Conservation (phyloP, 257 asterid genomes). For the Capsicum chinense region DNA sequence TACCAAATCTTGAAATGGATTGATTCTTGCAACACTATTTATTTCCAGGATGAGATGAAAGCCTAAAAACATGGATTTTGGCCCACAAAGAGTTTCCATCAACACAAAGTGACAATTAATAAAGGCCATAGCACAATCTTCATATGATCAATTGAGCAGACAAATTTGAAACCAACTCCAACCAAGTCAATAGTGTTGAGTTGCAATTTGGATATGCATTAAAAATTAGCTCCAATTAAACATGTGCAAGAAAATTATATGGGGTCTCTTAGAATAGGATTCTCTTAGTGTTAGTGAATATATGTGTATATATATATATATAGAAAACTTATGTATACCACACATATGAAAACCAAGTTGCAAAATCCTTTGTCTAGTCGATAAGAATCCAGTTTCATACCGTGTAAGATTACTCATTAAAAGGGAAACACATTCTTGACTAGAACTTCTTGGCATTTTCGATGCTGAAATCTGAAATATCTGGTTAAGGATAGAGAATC, state of each 20-base stretch:
- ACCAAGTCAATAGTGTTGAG: conserved; percentile 20
- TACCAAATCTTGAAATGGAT: neutral
- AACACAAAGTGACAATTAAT: neutral
- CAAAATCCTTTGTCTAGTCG: conserved; percentile 7
- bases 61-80: neutral
- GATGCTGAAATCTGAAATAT: neutral
- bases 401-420: neutral
- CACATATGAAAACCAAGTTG: conserved; percentile 15
- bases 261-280: conserved; percentile 1
- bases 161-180: conserved; percentile 24
- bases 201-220: conserved; percentile 21
- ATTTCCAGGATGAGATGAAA: conserved; percentile 20
- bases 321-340: conserved; percentile 4
- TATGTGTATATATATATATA: neutral
- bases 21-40: neutral
- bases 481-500: neutral
- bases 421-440: rapidly evolving
- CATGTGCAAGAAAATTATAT: neutral
- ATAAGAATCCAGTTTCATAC: neutral
- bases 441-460: neutral
- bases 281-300: neutral
- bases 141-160: conserved; percentile 19
- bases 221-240: conserved; percentile 8
- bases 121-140: neutral
- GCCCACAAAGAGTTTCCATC: conserved; percentile 21